A percentile compares a stretch with the other conserved stretches of the same genome.
Conservation (phyloP, 108 stramenopile species). For the Nannochloropsis granulata region DNA sequence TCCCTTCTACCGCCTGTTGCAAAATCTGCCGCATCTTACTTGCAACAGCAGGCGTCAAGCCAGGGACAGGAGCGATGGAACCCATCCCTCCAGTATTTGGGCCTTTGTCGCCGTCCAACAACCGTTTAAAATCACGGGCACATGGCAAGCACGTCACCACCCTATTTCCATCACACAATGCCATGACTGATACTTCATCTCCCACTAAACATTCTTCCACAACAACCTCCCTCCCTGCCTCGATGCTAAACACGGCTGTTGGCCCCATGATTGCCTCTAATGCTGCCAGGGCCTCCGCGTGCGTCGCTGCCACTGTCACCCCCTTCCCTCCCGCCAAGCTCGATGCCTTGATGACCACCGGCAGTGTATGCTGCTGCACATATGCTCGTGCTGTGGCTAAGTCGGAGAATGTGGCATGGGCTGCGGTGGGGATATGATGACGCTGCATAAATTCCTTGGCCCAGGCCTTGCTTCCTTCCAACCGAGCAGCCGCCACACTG, state of each 20-base stretch:
- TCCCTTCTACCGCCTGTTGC: slow-evolving; percentile 63
- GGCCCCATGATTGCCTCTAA: slow-evolving; percentile 78
- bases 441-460: slow-evolving; percentile 82
- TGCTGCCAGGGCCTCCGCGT: slow-evolving; percentile 62
- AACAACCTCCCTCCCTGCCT: slow-evolving; percentile 76
- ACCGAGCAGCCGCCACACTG: slow-evolving; percentile 58
- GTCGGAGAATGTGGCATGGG: slow-evolving; percentile 64
- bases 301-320: slow-evolving; percentile 68
- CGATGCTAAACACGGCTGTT: slow-evolving; percentile 52
- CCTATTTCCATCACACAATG: slow-evolving; percentile 74
- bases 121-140: slow-evolving; percentile 72
- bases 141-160: slow-evolving; percentile 36
- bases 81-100: slow-evolving; percentile 97
- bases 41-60: slow-evolving; percentile 67
- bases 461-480: slow-evolving; percentile 90
- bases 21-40: slow-evolving; percentile 66
- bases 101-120: slow-evolving; percentile 73
- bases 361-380: slow-evolving; percentile 47
- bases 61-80: slow-evolving; percentile 81
- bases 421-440: slow-evolving; percentile 73
- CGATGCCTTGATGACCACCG: slow-evolving; percentile 88
- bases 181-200: slow-evolving; percentile 78
- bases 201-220: slow-evolving; percentile 84
- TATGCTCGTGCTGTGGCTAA: slow-evolving; percentile 47
- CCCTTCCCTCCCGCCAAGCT: slow-evolving; percentile 93